Percentiles rank a stretch among this genome's conserved stretches.
phyloP scores from a whole-genome alignment of 495 filamentous ascomycete species.

The Pseudomonodictys pantanalensis region DNA sequence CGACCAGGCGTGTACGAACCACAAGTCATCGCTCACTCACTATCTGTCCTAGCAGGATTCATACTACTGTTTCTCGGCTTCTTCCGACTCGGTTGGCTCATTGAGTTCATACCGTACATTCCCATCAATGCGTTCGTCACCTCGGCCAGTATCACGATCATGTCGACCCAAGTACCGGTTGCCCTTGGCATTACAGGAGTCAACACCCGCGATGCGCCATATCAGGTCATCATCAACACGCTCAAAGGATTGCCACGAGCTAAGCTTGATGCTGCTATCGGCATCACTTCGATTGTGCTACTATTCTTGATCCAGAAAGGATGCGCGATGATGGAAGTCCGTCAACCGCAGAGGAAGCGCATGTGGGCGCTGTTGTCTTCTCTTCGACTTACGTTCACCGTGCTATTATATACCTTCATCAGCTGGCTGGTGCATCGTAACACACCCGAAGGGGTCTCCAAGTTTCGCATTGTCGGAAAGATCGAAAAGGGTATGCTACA shows the following conservation, averaged over 20 bases:
- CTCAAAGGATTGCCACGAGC: not conserved
- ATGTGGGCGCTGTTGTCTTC: slow-evolving; percentile 9
- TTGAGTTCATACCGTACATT: slow-evolving; percentile 18
- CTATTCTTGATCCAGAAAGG: slow-evolving; percentile 2
- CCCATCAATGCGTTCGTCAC: slow-evolving; percentile 18
- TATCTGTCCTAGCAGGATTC: slow-evolving; percentile 10
- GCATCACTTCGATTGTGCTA: slow-evolving; percentile 11
- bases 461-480: slow-evolving; percentile 9
- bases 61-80: slow-evolving; percentile 15
- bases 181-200: slow-evolving; percentile 14
- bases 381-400: slow-evolving; percentile 7
- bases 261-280: slow-evolving; percentile 6
- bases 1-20: slow-evolving; percentile 12
- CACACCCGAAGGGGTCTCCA: not conserved
- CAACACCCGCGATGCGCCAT: slow-evolving; percentile 11
- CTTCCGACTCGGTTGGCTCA: slow-evolving; percentile 17
- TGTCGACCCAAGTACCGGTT: slow-evolving; percentile 7
- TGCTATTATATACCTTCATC: slow-evolving; percentile 15
- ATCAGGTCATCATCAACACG: slow-evolving; percentile 1
- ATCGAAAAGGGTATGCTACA: slow-evolving; percentile 4
- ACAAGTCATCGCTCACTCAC: slow-evolving; percentile 10
- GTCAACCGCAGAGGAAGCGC: slow-evolving; percentile 3
- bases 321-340: slow-evolving; percentile 4
- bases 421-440: slow-evolving; percentile 15
- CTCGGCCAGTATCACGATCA: slow-evolving; percentile 17